These are phyloP conservation scores for Monosporascus ibericus DNA, from an alignment of 2,329 filamentous ascomycete genomes.

Conservation along the genomic window DNA sequence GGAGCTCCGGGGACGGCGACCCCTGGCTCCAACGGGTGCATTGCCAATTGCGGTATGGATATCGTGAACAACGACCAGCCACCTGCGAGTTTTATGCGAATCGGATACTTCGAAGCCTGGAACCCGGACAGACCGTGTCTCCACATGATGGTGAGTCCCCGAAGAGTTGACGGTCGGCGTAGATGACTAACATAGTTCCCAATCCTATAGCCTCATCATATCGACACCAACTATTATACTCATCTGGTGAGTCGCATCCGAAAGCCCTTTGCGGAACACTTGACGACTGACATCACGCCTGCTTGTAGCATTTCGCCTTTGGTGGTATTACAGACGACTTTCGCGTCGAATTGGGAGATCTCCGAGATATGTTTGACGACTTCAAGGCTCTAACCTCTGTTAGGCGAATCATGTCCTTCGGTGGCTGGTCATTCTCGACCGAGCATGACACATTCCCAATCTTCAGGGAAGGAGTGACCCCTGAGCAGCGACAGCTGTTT, in stretches of 20 bases:
- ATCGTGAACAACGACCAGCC: slow-evolving; percentile 5
- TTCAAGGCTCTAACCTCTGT: slow-evolving; percentile 16
- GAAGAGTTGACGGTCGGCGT: no score
- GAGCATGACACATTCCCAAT: slow-evolving; percentile 24
- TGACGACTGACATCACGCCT: no score
- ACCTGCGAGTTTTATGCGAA: slow-evolving; percentile 1
- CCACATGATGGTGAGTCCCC: slow-evolving; percentile 6
- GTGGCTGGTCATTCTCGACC: slow-evolving; percentile 34
- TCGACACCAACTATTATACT: slow-evolving; percentile 13
- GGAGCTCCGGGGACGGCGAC: slow-evolving; percentile 18
- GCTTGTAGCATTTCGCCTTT: slow-evolving; percentile 22
- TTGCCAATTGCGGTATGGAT: slow-evolving; percentile 15
- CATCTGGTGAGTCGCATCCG: slow-evolving; percentile 1
- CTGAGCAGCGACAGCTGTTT: slow-evolving; percentile 25
- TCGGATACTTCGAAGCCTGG: slow-evolving; percentile 26
- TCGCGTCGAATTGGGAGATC: slow-evolving; percentile 13
- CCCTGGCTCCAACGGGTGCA: slow-evolving; percentile 21
- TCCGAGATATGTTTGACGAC: slow-evolving; percentile 16
- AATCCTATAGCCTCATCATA: slow-evolving; percentile 4
- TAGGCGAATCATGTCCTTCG: slow-evolving; percentile 32
- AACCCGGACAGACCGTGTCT: slow-evolving; percentile 21
- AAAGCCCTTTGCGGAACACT: no score
- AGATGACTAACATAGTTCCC: no score
- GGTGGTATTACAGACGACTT: slow-evolving; percentile 15
- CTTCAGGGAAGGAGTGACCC: slow-evolving; percentile 24